Evolutionary conservation across 768 basidiomycete genomes (phyloP), one percentile per base, ranked within the genome.

Genomic region (Clitopilus hobsonii): DNA sequence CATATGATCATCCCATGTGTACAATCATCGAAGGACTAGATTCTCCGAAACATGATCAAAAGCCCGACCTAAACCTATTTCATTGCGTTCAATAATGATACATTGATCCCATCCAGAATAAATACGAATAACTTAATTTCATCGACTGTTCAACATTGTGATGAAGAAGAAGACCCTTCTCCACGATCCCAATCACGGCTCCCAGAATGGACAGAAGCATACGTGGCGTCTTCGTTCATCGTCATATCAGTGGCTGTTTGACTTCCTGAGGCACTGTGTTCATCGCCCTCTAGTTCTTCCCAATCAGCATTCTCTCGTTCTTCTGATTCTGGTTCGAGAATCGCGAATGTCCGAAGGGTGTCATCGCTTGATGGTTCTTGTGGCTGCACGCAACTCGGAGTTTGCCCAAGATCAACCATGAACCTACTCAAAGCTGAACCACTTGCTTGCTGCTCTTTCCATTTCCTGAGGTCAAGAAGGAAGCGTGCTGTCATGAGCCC

Each of bases 401-500:
- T n/a, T 36, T 36, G 32, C 4, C 32, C 32, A 11, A 36, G 32
- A 36, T 36, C 32, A n/a, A n/a, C n/a, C 4, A 36, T 11, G 32
- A 36, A 36, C 4, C 32, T 11, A 3, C 4, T 36, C 32, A 36
- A n/a, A 4, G 32, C 13, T 11, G 32, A 36, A n/a, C 13, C 3
- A 10, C 32, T 36, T 10, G 29, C 28, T 6, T 51, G 60, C 28
- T 49, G 23, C 20, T 38, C 53, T 13, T 58, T 56, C 56, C 60
- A 65, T 50, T 27, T 50, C 23, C 62, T 56, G 5, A 63, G 53
- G 49, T 63, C 54, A 11, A 65, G 60, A 7, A 65, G 56, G 49
- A 65, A 65, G 5, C 62, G 62, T 13, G 63, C 63, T 1, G 63
- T 64, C 14, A 64, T 56, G 11, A 64, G 48, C 5, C 63, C 62